phyloP scores from a whole-genome alignment of 2,329 filamentous ascomycete genomes.

The Arachnomyces sp. region DNA sequence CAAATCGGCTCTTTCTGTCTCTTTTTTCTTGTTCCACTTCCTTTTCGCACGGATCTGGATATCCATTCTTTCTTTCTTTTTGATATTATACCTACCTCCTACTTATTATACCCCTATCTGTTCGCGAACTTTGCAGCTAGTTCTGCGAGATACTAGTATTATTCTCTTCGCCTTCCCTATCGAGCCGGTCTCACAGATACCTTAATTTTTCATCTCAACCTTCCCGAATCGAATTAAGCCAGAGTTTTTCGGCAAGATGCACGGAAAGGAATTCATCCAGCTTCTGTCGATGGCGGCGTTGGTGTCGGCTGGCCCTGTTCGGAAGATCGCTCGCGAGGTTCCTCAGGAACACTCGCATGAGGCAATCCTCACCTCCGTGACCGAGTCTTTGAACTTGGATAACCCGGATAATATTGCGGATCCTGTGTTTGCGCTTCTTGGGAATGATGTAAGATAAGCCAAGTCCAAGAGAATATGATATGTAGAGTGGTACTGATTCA shows the following conservation, averaged over 20 bases:
- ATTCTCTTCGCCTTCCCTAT: not conserved
- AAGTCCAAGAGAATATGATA: not conserved
- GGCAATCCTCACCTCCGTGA: constrained; percentile 40
- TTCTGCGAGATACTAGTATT: not conserved
- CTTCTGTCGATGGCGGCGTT: not conserved
- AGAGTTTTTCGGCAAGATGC: constrained; percentile 1
- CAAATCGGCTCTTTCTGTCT: not conserved
- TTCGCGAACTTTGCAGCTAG: not conserved
- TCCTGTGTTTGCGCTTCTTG: constrained; percentile 46
- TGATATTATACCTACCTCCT: not conserved
- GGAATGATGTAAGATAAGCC: constrained; percentile 31
- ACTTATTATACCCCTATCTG: not conserved
- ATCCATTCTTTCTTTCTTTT: not conserved
- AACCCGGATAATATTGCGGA: constrained; percentile 44
- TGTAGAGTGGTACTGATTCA: not conserved
- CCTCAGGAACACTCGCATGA: constrained; percentile 52
- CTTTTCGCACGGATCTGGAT: not conserved
- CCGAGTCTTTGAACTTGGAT: constrained; percentile 35
- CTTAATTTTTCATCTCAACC: not conserved
- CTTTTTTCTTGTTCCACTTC: not conserved
- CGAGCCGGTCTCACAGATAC: constrained; percentile 2
- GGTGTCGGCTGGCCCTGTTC: constrained; percentile 1
- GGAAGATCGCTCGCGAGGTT: constrained; percentile 38
- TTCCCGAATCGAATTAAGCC: not conserved
- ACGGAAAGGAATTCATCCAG: constrained; percentile 2